phyloP scores from a whole-genome alignment of 225 moss, liverwort and hornwort species.

The Polytrichum formosum region DNA sequence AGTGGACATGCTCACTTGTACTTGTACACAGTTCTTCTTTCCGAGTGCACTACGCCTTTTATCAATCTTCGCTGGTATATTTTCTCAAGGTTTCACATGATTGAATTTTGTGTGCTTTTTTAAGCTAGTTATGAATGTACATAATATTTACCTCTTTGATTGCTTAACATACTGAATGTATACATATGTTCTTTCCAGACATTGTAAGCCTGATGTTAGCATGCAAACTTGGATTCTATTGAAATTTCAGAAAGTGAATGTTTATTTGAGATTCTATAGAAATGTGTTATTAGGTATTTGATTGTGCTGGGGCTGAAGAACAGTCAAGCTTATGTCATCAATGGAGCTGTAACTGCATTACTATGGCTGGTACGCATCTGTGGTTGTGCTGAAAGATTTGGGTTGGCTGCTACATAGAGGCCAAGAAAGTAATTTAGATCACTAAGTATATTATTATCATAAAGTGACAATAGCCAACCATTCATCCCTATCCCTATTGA shows the following conservation, averaged over 20 bases:
- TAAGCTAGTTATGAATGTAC: too few relatives aligned
- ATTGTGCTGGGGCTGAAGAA: slow-evolving; percentile 33
- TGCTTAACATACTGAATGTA: too few relatives aligned
- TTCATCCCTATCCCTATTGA: too few relatives aligned
- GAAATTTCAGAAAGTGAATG: too few relatives aligned
- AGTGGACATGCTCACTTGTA: slow-evolving; percentile 71
- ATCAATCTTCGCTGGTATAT: slow-evolving; percentile 85
- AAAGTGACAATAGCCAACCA: too few relatives aligned
- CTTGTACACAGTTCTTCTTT: slow-evolving; percentile 74
- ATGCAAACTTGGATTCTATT: too few relatives aligned
- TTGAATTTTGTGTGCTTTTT: too few relatives aligned
- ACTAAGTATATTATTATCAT: not conserved
- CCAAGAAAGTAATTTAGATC: too few relatives aligned
- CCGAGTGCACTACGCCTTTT: slow-evolving; percentile 86
- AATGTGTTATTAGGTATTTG: slow-evolving; percentile 40
- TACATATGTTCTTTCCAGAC: too few relatives aligned
- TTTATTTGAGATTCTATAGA: not conserved
- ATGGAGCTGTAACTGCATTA: slow-evolving; percentile 38
- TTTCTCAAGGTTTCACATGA: not conserved
- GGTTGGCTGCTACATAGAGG: too few relatives aligned
- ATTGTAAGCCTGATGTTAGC: too few relatives aligned
- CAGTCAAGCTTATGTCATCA: slow-evolving; percentile 38
- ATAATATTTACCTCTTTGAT: too few relatives aligned
- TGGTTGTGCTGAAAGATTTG: not conserved
- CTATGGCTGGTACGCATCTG: slow-evolving; percentile 54